phyloP scores from a whole-genome alignment of 352 stramenopile genomes.

The Phytophthora aleatoria region DNA sequence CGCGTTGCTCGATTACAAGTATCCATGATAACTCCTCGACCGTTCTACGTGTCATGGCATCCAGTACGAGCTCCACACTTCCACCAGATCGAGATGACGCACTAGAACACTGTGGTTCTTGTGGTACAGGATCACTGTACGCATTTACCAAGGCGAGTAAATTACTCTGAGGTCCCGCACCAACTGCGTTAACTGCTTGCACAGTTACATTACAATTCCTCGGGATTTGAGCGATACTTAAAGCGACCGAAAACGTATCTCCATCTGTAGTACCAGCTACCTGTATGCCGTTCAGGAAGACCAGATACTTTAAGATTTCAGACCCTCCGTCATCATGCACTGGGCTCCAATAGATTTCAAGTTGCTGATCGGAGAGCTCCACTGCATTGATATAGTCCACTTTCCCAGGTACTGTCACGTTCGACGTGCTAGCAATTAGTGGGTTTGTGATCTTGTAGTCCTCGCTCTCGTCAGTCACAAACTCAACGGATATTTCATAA shows the following conservation, averaged over 20 bases:
- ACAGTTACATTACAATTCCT: conserved; percentile 35
- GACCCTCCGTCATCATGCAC: conserved; percentile 50
- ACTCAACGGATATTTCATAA: conserved; percentile 46
- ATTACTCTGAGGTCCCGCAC: conserved; percentile 32
- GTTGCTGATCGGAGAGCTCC: conserved; percentile 24
- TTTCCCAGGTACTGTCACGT: conserved; percentile 40
- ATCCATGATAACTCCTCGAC: conserved; percentile 4
- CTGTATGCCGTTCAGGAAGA: conserved; percentile 54
- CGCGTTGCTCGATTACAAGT: conserved; percentile 43
- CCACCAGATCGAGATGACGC: conserved; percentile 29
- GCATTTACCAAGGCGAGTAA: conserved; percentile 4
- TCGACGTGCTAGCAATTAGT: conserved; percentile 37
- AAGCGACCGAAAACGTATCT: conserved; percentile 24
- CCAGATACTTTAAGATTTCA: conserved; percentile 39
- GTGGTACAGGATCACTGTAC: not conserved
- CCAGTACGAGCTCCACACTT: conserved; percentile 23
- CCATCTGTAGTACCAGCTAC: conserved; percentile 24
- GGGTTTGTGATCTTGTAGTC: conserved; percentile 39
- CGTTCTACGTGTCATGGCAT: conserved; percentile 11
- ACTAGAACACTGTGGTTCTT: conserved; percentile 9
- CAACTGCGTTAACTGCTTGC: conserved; percentile 44
- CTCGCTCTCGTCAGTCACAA: conserved; percentile 28
- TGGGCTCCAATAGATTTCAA: conserved; percentile 56
- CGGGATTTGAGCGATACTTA: conserved; percentile 17
- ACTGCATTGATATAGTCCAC: conserved; percentile 37